Evolutionary conservation across 108 stramenopile genomes (phyloP).

Genomic region (Schizochytrium sp.): DNA sequence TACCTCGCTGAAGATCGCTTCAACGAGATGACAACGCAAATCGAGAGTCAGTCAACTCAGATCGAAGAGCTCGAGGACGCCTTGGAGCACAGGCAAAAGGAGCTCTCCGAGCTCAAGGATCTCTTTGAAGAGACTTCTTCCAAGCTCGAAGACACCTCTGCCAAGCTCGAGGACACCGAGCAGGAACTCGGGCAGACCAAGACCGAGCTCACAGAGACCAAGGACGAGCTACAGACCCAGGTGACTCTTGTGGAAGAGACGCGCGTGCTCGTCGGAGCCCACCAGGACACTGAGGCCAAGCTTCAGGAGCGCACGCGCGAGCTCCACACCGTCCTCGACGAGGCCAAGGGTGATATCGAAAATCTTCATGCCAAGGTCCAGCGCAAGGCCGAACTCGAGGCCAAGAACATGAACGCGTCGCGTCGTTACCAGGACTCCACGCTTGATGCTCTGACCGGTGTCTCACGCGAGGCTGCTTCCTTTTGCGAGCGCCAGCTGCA

Average conservation of each 20-base stretch:
- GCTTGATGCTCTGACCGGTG: background rate
- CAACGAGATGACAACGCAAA: conserved; percentile 37
- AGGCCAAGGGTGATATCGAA: background rate
- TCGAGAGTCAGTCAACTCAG: background rate
- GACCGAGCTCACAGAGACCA: background rate
- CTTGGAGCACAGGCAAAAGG: background rate
- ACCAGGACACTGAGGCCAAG: background rate
- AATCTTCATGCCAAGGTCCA: background rate
- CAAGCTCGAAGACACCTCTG: conserved; percentile 30
- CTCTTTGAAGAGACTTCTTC: conserved; percentile 20
- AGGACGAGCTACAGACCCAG: background rate
- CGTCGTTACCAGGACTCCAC: background rate
- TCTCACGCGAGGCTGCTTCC: background rate
- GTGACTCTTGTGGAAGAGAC: background rate
- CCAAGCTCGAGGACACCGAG: background rate
- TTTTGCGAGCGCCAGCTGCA: background rate
- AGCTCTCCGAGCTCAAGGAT: conserved; percentile 31
- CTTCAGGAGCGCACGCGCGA: background rate
- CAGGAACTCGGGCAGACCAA: conserved; percentile 29
- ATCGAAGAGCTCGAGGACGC: conserved; percentile 9
- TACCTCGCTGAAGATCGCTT: conserved; percentile 42
- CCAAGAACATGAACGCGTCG: background rate
- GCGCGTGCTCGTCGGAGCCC: conserved; percentile 3
- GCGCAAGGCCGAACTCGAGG: background rate
- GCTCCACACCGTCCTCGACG: background rate